Evolutionary conservation across 1,284 basidiomycete genomes (phyloP), one percentile per base, ranked within the genome.

Genomic region (Wolfiporia cocos): DNA sequence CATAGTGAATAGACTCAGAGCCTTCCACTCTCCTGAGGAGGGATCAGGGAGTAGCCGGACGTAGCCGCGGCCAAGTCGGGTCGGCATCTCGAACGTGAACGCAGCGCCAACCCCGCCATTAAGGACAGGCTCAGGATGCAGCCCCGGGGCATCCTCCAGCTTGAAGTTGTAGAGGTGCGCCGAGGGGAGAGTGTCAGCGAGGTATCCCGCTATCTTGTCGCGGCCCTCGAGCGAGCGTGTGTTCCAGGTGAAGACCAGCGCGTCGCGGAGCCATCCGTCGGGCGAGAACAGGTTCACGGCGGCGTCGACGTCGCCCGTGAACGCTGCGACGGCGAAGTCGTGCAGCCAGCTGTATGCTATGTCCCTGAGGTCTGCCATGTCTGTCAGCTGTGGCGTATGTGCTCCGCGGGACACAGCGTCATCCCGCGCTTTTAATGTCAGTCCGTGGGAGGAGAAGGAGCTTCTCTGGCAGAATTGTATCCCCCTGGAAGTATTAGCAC

Each of bases 201-300:
- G 60, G 56, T 76, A 71, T 26, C 55, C 50, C 1, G 52, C 51
- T 49, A 81, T 71, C 40, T 55, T 54, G 9, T 56, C 43, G 9
- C 50, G 38, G 11, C 71, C 68, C 43, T 69, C 64, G 52, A 81
- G 73, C 0, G 77, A 78, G 21, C 78, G 71, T 46, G 79, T 69
- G 49, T 77, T 70, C 76, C 76, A 81, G 3, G 78, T 77, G 26
- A 79, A 60, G 0, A 73, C 64, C n/a, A 79, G 65, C 43, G 75
- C 64, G 52, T 81, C 79, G 29, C 75, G 63, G 15, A 40, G 32
- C 31, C 39, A 44, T 5, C 43, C 38, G 15, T 34, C 3, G 20
- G 43, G 43, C 12, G 41, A 15, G 34, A 48, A 19, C 6, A 24
- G 15, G 21, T 24, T 4, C 17, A 41, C 14, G 15, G 18, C 15